These are phyloP conservation scores for Pythium myriotylum DNA, from an alignment of 352 stramenopile genomes.

Conservation along the genomic window DNA sequence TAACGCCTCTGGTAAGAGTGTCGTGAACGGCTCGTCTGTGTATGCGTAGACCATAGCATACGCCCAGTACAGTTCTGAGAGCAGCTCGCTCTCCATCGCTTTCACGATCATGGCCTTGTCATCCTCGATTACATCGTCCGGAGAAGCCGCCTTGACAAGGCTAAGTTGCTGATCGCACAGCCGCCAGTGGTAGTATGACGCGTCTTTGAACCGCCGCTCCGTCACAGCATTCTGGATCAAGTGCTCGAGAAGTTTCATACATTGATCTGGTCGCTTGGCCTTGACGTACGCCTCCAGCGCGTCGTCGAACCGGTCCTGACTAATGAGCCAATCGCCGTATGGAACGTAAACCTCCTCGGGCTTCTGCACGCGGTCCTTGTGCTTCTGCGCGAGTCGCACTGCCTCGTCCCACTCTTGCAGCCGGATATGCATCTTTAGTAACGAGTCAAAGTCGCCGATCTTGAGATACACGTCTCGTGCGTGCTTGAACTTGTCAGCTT, in stretches of 20 bases:
- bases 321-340: conserved; percentile 92
- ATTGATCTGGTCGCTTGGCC: conserved; percentile 82
- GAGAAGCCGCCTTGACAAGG: conserved; percentile 27
- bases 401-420: conserved; percentile 93
- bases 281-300: conserved; percentile 91
- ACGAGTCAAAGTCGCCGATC: conserved; percentile 75
- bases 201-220: conserved; percentile 89
- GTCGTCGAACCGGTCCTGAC: conserved; percentile 92
- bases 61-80: conserved; percentile 93
- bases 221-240: conserved; percentile 89
- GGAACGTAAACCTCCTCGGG: conserved; percentile 91
- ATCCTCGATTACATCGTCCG: conserved; percentile 32
- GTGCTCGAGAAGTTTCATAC: conserved; percentile 80
- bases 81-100: conserved; percentile 65
- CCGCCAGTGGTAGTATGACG: conserved; percentile 93
- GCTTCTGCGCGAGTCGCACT: conserved; percentile 85
- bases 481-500: conserved; percentile 76
- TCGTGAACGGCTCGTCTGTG: conserved; percentile 95
- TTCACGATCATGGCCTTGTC: conserved; percentile 33
- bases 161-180: conserved; percentile 84
- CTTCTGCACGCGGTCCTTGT: conserved; percentile 76
- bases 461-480: conserved; percentile 82
- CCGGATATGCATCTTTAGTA: conserved; percentile 91
- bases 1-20: conserved; percentile 88
- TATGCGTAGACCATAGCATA: conserved; percentile 93